Conservation (phyloP, 495 filamentous ascomycete species). For the Xylaria venustula region DNA sequence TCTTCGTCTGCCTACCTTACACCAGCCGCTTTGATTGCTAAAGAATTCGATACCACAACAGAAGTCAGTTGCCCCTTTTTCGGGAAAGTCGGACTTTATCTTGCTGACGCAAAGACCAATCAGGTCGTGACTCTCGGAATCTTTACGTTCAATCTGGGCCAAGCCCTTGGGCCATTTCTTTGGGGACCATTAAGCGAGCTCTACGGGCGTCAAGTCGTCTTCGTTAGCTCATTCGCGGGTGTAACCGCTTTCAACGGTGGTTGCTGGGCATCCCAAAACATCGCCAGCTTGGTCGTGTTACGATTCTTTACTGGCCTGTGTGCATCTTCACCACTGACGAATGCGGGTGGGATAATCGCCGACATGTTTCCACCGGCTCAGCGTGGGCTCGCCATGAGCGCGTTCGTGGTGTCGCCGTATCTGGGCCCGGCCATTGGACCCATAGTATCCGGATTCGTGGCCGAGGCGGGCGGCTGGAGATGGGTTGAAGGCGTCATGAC, state of each 20-base stretch:
- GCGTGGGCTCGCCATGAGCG: conserved; percentile 59
- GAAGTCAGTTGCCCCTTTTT: conserved; percentile 49
- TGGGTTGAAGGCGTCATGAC: conserved; percentile 65
- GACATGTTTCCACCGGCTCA: conserved; percentile 66
- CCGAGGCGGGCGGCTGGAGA: conserved; percentile 59
- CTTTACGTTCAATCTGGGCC: conserved; percentile 73
- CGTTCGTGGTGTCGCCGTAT: conserved; percentile 68
- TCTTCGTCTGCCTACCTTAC: conserved; percentile 69
- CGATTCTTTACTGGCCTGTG: conserved; percentile 79
- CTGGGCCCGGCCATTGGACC: conserved; percentile 62
- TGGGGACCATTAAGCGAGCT: conserved; percentile 50
- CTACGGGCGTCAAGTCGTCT: conserved; percentile 71
- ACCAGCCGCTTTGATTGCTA: not conserved
- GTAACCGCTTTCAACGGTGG: conserved; percentile 70
- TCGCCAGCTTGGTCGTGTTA: conserved; percentile 64
- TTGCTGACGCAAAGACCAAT: conserved; percentile 37
- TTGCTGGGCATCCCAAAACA: conserved; percentile 61
- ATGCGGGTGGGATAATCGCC: conserved; percentile 70
- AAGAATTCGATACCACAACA: conserved; percentile 45
- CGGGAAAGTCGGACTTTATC: conserved; percentile 56
- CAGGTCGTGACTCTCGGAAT: conserved; percentile 64
- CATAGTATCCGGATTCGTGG: conserved; percentile 61
- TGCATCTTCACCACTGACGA: conserved; percentile 57
- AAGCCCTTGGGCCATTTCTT: conserved; percentile 50
- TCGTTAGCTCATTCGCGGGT: conserved; percentile 42